Evolutionary conservation across 768 basidiomycete genomes (phyloP), one percentile per base, ranked within the genome.

Genomic region (Leccinum boreale): DNA sequence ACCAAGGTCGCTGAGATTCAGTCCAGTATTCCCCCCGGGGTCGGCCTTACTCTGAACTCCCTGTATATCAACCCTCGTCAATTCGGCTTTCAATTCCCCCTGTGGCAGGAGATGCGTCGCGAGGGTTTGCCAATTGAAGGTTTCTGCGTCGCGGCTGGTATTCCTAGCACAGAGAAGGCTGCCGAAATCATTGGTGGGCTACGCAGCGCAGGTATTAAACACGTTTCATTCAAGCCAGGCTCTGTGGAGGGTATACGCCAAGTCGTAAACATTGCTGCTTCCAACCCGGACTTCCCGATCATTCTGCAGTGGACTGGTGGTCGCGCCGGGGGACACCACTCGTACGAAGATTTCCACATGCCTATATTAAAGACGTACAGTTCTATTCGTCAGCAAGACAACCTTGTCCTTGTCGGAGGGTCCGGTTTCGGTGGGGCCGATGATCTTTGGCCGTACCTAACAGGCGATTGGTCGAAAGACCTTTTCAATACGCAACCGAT

Each of bases 221-320:
- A 99, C 70, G 86, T 99, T 61, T 83, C 94, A 0, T 97, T 98
- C 85, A 99, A 99, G 79, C 97, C 97, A 23, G 96, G 97, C 59
- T 97, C 94, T 12, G 88, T 98, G 55, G 96, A 98, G 61, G 97
- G 97, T 53, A 96, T 99, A 65, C 88, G 94, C 45, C 96, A 98
- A 74, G 97, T 98, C 60, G 80, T 98, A 74, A 95, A 87, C 78
- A 98, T 98, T 62, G 97, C 96, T 28, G 83, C 89, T 36, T 82
- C 93, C 53, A 94, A 98, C 73, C 89, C 96, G 31, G 87, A 93
- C 76, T 98, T 92, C 81, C 96, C 97, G 9, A 86, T 99, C 74
- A 95, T 99, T 74, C 78, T 98, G 61, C 97, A 98, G 70, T 98
- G 97, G 97, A 99, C 97, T 51, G 97, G 97, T 66, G 97, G 97